These are phyloP conservation scores for Sicyos baderoa DNA, from an alignment of 306 rosid species.

Conservation along the genomic window DNA sequence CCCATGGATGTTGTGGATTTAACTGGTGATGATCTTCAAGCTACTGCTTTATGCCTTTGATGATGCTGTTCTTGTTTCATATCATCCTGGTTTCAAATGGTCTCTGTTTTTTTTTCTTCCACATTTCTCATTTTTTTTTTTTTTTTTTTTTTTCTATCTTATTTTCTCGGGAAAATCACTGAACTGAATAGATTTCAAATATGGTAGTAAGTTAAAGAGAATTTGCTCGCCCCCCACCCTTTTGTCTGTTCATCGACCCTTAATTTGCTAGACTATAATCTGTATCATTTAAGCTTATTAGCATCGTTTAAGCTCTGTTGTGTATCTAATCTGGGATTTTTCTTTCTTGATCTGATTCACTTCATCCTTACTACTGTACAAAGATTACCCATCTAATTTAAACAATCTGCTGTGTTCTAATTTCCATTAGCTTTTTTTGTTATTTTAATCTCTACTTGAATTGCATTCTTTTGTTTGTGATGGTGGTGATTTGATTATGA, in stretches of 20 bases:
- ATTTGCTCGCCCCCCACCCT: conserved; percentile 1
- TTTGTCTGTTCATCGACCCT: conserved; percentile 3
- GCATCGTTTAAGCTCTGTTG: conserved; percentile 32
- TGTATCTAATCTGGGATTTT: conserved; percentile 29
- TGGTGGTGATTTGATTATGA: background rate
- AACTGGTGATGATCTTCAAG: conserved; percentile 35
- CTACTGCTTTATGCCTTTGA: conserved; percentile 64
- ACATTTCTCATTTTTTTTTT: conserved; percentile 9
- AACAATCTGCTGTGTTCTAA: conserved; percentile 7
- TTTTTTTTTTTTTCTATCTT: conserved; percentile 23
- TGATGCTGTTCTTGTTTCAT: background rate
- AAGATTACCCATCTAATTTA: conserved; percentile 16
- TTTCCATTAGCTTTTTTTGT: background rate
- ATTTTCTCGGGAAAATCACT: conserved; percentile 34
- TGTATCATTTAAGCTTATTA: conserved; percentile 33
- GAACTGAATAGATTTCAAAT: conserved; percentile 18
- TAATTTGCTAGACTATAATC: conserved; percentile 20
- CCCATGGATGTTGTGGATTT: conserved; percentile 24
- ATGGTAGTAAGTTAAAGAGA: conserved; percentile 29
- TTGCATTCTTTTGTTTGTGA: background rate
- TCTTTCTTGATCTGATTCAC: conserved; percentile 32
- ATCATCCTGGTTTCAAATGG: conserved; percentile 19
- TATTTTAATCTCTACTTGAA: background rate
- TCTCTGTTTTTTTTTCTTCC: conserved; percentile 25
- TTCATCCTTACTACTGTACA: conserved; percentile 17